Conservation (phyloP, 2,329 filamentous ascomycete genomes). For the Graphilbum fragrans region DNA sequence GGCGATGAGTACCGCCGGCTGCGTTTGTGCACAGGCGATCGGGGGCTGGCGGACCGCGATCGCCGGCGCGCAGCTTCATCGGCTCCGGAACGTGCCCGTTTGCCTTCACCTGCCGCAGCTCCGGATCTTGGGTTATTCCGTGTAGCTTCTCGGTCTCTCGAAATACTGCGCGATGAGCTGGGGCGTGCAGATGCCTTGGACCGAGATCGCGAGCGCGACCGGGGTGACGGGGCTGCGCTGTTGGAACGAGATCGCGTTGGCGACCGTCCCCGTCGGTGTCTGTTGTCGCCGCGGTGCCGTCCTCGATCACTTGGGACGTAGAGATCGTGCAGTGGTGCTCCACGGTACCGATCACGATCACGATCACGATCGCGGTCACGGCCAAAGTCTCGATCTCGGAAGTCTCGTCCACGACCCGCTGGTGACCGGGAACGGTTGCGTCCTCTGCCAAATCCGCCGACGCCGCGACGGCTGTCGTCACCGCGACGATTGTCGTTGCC, state of each 20-base stretch:
- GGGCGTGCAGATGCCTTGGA: neutral
- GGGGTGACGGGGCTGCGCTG: slow-evolving; percentile 15
- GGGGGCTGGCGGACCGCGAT: slow-evolving; percentile 20
- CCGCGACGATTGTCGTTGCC: slow-evolving; percentile 25
- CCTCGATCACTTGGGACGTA: slow-evolving; percentile 33
- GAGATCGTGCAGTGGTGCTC: slow-evolving; percentile 27
- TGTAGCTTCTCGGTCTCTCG: too few species aligned
- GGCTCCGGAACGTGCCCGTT: neutral
- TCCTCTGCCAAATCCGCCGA: slow-evolving; percentile 29
- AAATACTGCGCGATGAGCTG: neutral
- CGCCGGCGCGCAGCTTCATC: slow-evolving; percentile 14
- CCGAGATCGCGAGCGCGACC: slow-evolving; percentile 4
- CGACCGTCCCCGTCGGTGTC: slow-evolving; percentile 29
- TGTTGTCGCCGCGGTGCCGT: slow-evolving; percentile 25
- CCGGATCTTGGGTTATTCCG: too few species aligned
- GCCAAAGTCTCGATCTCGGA: slow-evolving; percentile 26
- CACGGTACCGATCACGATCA: slow-evolving; percentile 27
- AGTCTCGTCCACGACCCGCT: slow-evolving; percentile 27
- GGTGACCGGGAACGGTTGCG: slow-evolving; percentile 36
- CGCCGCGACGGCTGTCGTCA: slow-evolving; percentile 25
- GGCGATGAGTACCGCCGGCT: slow-evolving; percentile 35
- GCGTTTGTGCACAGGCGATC: slow-evolving; percentile 34
- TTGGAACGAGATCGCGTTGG: slow-evolving; percentile 26
- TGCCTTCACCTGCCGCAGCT: too few species aligned
- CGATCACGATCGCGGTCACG: slow-evolving; percentile 31